phyloP scores from a whole-genome alignment of 148 eudicot species.

The Dianthus caryophyllus region DNA sequence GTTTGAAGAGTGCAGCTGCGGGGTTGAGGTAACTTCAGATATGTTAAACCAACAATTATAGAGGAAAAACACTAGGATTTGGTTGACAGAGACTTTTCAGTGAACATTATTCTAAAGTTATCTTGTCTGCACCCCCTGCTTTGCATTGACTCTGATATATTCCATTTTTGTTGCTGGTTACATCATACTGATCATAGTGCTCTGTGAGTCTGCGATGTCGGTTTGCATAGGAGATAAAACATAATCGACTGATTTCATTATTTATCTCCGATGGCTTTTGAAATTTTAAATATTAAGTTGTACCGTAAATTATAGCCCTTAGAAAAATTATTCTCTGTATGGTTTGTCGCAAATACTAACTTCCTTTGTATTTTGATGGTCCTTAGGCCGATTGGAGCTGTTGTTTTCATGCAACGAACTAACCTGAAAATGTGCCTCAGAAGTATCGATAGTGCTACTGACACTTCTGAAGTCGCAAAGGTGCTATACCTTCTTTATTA shows the following conservation, averaged over 20 bases:
- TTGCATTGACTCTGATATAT: neutral
- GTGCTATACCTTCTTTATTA: constrained; percentile 25
- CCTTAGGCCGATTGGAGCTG: constrained; percentile 90
- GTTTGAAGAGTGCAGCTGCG: constrained; percentile 72
- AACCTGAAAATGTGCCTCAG: constrained; percentile 90
- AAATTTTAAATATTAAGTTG: constrained; percentile 1
- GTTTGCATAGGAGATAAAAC: constrained; percentile 2
- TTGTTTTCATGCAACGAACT: constrained; percentile 67
- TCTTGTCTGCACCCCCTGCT: neutral
- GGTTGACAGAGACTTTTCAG: neutral
- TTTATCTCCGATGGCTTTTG: constrained; percentile 6
- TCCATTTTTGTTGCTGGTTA: neutral
- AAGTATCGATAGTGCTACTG: constrained; percentile 58
- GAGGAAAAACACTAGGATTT: neutral
- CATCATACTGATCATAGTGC: neutral
- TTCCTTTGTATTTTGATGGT: constrained; percentile 1
- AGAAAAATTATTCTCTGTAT: neutral
- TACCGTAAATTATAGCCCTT: neutral
- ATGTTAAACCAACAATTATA: neutral
- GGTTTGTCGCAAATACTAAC: neutral
- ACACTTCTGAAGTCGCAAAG: constrained; percentile 93
- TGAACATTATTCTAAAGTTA: constrained; percentile 9
- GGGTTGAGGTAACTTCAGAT: constrained; percentile 61
- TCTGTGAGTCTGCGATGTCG: neutral
- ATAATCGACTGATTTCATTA: neutral